Evolutionary conservation across 305 asterid genomes (phyloP).

Genomic region (Fraxinus xanthoxyloides): DNA sequence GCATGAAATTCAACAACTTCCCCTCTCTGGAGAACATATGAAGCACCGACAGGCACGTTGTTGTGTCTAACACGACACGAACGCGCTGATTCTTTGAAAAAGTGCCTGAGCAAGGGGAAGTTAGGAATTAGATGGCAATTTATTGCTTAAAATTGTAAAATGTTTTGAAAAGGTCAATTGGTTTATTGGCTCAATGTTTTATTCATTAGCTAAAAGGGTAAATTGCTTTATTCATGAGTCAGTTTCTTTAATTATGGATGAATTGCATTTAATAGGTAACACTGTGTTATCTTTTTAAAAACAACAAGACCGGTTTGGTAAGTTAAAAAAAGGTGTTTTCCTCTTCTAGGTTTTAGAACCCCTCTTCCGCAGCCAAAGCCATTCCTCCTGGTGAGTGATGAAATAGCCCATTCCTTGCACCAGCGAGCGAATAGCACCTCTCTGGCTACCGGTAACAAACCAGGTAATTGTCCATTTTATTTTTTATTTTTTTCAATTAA

Average conservation of each 20-base stretch:
- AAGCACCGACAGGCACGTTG: not conserved
- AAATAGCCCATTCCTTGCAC: not conserved
- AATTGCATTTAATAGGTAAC: not conserved
- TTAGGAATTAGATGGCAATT: not conserved
- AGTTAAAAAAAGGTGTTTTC: not conserved
- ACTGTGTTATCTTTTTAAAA: not conserved
- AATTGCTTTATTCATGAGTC: not conserved
- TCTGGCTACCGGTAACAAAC: not conserved
- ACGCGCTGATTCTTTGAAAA: not conserved
- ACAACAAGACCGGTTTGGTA: not conserved
- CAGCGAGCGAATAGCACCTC: not conserved
- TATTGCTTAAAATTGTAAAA: not conserved
- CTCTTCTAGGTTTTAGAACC: not conserved
- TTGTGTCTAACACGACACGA: not conserved
- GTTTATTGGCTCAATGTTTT: not conserved
- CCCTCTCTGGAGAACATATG: not conserved
- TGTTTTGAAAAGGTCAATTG: not conserved
- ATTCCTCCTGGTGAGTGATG: not conserved
- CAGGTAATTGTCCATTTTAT: not conserved
- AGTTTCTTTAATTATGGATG: not conserved
- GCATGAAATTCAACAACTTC: not conserved
- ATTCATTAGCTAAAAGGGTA: not conserved
- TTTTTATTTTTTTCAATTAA: not conserved
- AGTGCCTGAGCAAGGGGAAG: not conserved
- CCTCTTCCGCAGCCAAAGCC: not conserved